A percentile compares a stretch with the other conserved stretches of the same genome.
Conservation (phyloP, 2,329 filamentous ascomycete species). For the Nothomitra cinnamomea region DNA sequence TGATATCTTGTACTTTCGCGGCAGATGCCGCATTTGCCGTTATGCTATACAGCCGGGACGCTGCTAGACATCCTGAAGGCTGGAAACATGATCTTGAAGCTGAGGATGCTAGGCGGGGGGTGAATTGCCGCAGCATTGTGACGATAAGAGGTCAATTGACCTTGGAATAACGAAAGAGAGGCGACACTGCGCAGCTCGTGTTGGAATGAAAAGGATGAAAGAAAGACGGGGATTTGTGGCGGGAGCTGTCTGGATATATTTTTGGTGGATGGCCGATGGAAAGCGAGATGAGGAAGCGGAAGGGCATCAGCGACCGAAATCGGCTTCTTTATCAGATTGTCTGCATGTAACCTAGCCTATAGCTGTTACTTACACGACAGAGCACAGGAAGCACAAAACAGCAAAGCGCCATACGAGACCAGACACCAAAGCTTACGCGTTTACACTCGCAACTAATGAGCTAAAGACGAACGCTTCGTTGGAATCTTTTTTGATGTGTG, state of each 20-base stretch:
- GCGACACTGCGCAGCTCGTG: too few relatives aligned
- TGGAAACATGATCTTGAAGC: slow-evolving; percentile 19
- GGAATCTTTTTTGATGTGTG: too few relatives aligned
- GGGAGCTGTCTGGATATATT: neutral
- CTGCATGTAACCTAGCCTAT: too few relatives aligned
- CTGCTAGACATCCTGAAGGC: slow-evolving; percentile 17
- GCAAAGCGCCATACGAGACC: too few relatives aligned
- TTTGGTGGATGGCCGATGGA: neutral
- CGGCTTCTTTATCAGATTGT: neutral
- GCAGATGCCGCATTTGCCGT: slow-evolving; percentile 28
- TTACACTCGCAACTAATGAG: too few relatives aligned
- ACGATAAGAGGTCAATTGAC: slow-evolving; percentile 6
- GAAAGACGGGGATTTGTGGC: too few relatives aligned
- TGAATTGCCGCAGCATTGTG: slow-evolving; percentile 30
- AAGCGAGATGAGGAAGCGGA: neutral
- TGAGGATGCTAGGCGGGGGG: slow-evolving; percentile 17
- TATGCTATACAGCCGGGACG: slow-evolving; percentile 31
- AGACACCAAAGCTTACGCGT: too few relatives aligned
- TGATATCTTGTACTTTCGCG: slow-evolving; percentile 47
- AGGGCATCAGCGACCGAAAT: neutral
- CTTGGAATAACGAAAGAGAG: neutral
- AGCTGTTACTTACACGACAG: too few relatives aligned
- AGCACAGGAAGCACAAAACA: too few relatives aligned
- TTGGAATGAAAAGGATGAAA: neutral
- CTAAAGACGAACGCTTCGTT: too few relatives aligned